These are phyloP conservation scores for Craterostigma plantagineum DNA, from an alignment of 257 asterid species.

Conservation along the genomic window DNA sequence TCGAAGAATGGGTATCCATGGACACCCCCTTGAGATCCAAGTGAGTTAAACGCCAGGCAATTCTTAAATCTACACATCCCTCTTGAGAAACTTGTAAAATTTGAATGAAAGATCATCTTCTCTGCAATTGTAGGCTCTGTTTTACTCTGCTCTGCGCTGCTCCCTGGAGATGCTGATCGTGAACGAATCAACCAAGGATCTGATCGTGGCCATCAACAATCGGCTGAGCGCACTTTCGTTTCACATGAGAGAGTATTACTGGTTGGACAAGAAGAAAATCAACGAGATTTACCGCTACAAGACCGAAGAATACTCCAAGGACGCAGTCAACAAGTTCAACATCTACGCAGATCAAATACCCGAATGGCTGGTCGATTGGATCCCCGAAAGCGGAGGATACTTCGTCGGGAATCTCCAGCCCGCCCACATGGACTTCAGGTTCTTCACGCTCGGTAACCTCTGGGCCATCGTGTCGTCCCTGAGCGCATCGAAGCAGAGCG, in stretches of 20 bases:
- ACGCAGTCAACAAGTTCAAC: slow-evolving; percentile 76
- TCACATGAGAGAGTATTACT: slow-evolving; percentile 78
- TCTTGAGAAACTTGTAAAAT: no score
- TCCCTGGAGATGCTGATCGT: slow-evolving; percentile 59
- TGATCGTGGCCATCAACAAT: slow-evolving; percentile 58
- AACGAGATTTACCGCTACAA: slow-evolving; percentile 76
- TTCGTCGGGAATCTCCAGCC: slow-evolving; percentile 83
- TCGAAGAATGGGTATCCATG: slow-evolving; percentile 93
- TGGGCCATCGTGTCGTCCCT: slow-evolving; percentile 78
- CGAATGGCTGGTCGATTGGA: slow-evolving; percentile 75
- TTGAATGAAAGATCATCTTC: not conserved
- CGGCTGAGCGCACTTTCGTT: slow-evolving; percentile 81
- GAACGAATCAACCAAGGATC: slow-evolving; percentile 65
- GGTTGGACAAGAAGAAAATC: slow-evolving; percentile 81
- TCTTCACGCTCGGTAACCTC: slow-evolving; percentile 79
- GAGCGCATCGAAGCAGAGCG: slow-evolving; percentile 60
- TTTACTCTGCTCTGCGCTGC: slow-evolving; percentile 81
- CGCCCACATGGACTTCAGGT: slow-evolving; percentile 86
- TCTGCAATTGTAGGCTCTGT: slow-evolving; percentile 35
- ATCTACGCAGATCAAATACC: slow-evolving; percentile 92
- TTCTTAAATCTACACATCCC: not conserved
- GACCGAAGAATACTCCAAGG: slow-evolving; percentile 83
- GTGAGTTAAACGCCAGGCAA: slow-evolving; percentile 17
- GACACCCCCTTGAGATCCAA: slow-evolving; percentile 95
- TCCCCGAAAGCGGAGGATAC: slow-evolving; percentile 78